phyloP scores from a whole-genome alignment of 306 rosid genomes.

The Prunus mume region DNA sequence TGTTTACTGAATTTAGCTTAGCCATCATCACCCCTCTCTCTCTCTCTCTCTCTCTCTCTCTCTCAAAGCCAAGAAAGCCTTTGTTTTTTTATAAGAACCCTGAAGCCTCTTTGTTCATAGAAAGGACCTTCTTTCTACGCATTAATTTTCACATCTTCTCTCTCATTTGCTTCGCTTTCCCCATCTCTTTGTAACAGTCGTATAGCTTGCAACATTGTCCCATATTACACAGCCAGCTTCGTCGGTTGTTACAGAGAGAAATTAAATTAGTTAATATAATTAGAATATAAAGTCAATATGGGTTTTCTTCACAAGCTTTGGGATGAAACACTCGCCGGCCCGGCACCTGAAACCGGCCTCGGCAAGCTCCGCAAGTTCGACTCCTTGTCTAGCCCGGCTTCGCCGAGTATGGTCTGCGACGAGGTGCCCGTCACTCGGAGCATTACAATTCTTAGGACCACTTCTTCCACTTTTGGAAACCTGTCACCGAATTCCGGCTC shows the following conservation, averaged over 20 bases:
- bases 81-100: conserved; percentile 37
- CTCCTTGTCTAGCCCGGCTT: conserved; percentile 34
- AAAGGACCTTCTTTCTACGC: conserved; percentile 2
- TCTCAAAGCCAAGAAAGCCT: too few relatives aligned
- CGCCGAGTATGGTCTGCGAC: conserved; percentile 27
- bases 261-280: not conserved
- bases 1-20: conserved; percentile 19
- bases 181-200: conserved; percentile 45
- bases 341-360: conserved; percentile 86
- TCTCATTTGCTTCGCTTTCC: conserved; percentile 55
- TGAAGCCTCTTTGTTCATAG: not conserved
- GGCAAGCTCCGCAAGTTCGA: conserved; percentile 75
- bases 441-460: conserved; percentile 58
- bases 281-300: conserved; percentile 33
- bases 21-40: conserved; percentile 21
- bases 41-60: not conserved
- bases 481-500: conserved; percentile 24
- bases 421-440: conserved; percentile 53
- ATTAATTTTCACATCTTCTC: conserved; percentile 16
- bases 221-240: conserved; percentile 5
- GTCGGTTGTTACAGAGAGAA: conserved; percentile 32
- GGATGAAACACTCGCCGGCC: conserved; percentile 98
- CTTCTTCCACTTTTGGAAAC: conserved; percentile 10
- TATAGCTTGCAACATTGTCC: conserved; percentile 8
- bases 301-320: conserved; percentile 83